These are phyloP conservation scores for Metschnikowia santaceciliae DNA, from an alignment of 805 yeast genomes.

Conservation along the genomic window DNA sequence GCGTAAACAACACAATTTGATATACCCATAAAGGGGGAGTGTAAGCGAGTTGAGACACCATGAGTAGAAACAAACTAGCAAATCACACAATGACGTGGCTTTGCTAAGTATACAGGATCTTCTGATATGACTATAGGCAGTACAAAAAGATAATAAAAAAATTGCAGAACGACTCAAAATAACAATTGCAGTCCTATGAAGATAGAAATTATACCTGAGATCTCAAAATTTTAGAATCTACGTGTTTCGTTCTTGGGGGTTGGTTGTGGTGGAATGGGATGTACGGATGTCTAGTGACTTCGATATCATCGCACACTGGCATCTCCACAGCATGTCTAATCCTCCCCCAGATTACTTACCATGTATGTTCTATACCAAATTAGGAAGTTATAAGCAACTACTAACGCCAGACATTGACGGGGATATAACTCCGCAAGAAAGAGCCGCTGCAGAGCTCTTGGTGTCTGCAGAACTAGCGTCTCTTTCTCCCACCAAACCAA, in stretches of 20 bases:
- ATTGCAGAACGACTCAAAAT: too few species aligned
- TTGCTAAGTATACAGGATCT: too few species aligned
- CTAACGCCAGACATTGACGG: constrained; percentile 30
- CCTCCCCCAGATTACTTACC: constrained; percentile 32
- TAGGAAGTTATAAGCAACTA: constrained; percentile 1
- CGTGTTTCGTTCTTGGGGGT: background rate
- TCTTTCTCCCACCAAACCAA: background rate
- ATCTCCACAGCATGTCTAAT: background rate
- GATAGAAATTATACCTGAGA: too few species aligned
- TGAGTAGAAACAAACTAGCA: too few species aligned
- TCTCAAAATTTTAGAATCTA: too few species aligned
- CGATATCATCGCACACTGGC: background rate
- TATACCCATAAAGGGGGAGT: too few species aligned
- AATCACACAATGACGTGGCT: too few species aligned
- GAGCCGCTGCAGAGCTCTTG: constrained; percentile 32
- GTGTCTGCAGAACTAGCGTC: constrained; percentile 25
- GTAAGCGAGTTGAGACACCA: too few species aligned
- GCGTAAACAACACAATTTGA: too few species aligned
- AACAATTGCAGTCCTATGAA: too few species aligned
- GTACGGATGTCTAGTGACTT: background rate
- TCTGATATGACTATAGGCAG: too few species aligned
- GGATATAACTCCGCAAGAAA: constrained; percentile 32
- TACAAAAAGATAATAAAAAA: too few species aligned
- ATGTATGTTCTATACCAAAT: constrained; percentile 27
- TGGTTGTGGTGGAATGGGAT: background rate